Conservation (phyloP, 2,329 filamentous ascomycete species). For the Cladosporium sp. region DNA sequence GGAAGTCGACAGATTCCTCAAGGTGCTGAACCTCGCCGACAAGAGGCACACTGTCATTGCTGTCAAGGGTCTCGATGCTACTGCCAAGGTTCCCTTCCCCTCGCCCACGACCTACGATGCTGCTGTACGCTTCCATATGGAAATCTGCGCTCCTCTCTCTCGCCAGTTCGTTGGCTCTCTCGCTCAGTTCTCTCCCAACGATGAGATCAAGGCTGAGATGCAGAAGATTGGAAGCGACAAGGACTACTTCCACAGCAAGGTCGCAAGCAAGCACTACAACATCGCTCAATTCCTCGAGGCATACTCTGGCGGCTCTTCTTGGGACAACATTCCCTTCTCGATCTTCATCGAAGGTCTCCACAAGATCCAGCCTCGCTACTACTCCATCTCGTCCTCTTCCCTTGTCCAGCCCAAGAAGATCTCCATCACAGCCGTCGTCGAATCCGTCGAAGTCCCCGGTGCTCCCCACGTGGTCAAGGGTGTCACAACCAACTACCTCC, state of each 20-base stretch:
- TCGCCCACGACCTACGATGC: constrained; percentile 96
- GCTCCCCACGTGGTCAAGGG: constrained; percentile 81
- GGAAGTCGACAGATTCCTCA: constrained; percentile 87
- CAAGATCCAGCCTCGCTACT: constrained; percentile 97
- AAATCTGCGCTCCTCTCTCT: constrained; percentile 91
- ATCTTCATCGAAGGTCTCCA: constrained; percentile 89
- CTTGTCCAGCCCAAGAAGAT: constrained; percentile 92
- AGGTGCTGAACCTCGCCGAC: constrained; percentile 70
- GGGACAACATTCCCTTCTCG: constrained; percentile 87
- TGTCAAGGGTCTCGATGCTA: constrained; percentile 89
- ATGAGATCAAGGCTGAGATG: constrained; percentile 83
- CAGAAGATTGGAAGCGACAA: constrained; percentile 86
- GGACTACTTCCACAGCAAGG: constrained; percentile 89
- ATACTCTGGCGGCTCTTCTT: constrained; percentile 71
- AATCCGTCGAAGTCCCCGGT: constrained; percentile 75
- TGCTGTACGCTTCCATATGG: constrained; percentile 91
- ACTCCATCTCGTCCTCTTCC: constrained; percentile 98
- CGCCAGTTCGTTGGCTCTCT: constrained; percentile 90
- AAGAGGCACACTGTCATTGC: constrained; percentile 82
- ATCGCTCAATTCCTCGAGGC: constrained; percentile 80
- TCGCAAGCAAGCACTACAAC: constrained; percentile 80
- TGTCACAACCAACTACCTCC: constrained; percentile 93
- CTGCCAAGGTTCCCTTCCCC: constrained; percentile 96
- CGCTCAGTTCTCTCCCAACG: constrained; percentile 84
- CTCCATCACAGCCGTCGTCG: constrained; percentile 91